Percentiles rank a stretch among this genome's conserved stretches.
phyloP scores from a whole-genome alignment of 176 grass and related monocot species.

The Oryza brachyantha region DNA sequence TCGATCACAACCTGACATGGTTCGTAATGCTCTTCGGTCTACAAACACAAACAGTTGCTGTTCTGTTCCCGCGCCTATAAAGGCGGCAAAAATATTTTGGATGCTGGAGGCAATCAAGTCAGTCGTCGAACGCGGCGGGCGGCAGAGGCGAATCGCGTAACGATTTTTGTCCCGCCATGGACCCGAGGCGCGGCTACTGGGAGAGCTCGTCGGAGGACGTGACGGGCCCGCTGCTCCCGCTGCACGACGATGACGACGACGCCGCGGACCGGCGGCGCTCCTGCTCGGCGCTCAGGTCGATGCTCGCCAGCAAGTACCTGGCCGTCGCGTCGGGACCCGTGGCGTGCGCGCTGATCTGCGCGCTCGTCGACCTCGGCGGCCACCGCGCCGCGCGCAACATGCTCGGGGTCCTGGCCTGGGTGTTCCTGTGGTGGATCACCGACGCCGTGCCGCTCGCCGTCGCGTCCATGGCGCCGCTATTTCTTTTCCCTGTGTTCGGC shows the following conservation, averaged over 20 bases:
- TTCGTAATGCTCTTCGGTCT: neutral
- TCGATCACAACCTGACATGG: no score
- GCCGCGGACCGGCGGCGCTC: neutral
- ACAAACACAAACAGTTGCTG: neutral
- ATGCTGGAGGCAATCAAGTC: neutral
- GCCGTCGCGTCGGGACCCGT: constrained; percentile 50
- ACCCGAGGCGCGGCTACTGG: constrained; percentile 14
- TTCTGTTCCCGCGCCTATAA: constrained; percentile 34
- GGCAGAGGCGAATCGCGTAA: neutral
- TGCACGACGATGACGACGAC: constrained; percentile 18
- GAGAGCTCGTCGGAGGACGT: constrained; percentile 44
- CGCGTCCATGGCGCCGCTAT: constrained; percentile 86
- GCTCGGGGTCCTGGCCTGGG: constrained; percentile 74
- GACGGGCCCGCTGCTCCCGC: constrained; percentile 47
- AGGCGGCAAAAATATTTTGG: neutral
- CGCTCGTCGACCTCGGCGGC: constrained; percentile 49
- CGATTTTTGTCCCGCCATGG: constrained; percentile 16
- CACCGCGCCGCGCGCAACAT: constrained; percentile 63
- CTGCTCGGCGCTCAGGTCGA: constrained; percentile 24
- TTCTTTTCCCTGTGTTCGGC: constrained; percentile 86
- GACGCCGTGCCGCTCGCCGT: constrained; percentile 80
- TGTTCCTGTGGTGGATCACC: constrained; percentile 91
- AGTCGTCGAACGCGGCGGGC: neutral
- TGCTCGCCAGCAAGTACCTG: constrained; percentile 45
- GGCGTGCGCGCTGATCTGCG: constrained; percentile 43